phyloP scores from a whole-genome alignment of 257 asterid species.

The Anisodus acutangulus region DNA sequence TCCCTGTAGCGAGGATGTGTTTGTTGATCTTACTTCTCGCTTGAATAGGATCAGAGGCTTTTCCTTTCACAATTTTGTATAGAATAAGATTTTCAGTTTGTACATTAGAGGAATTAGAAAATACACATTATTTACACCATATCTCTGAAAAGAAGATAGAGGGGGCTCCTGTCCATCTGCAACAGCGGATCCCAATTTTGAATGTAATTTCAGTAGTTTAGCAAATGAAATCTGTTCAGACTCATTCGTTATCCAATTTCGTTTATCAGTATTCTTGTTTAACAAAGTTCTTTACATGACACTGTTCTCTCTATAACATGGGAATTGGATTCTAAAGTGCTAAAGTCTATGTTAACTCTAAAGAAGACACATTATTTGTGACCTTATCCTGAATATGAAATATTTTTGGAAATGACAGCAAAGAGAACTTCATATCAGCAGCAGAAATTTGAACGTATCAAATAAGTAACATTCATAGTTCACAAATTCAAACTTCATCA shows the following conservation, averaged over 20 bases:
- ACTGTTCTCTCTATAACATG: neutral
- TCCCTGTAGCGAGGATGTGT: slow-evolving; percentile 48
- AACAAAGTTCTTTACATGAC: neutral
- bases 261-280: neutral
- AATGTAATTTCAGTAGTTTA: neutral
- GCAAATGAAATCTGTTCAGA: neutral
- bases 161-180: neutral
- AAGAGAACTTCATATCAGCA: too few relatives aligned
- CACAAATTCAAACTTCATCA: too few relatives aligned
- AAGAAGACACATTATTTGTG: neutral
- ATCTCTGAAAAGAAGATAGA: neutral
- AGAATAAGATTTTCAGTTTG: neutral
- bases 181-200: neutral
- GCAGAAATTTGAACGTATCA: neutral
- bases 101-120: too few relatives aligned
- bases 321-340: neutral
- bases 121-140: neutral
- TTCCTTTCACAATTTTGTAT: neutral
- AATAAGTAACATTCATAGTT: neutral
- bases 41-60: slow-evolving; percentile 15
- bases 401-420: neutral
- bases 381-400: neutral
- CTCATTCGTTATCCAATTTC: neutral
- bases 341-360: neutral
- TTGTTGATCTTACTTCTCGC: slow-evolving; percentile 40